phyloP scores from a whole-genome alignment of 345 rosid genomes.

The Stellera chamaejasme region DNA sequence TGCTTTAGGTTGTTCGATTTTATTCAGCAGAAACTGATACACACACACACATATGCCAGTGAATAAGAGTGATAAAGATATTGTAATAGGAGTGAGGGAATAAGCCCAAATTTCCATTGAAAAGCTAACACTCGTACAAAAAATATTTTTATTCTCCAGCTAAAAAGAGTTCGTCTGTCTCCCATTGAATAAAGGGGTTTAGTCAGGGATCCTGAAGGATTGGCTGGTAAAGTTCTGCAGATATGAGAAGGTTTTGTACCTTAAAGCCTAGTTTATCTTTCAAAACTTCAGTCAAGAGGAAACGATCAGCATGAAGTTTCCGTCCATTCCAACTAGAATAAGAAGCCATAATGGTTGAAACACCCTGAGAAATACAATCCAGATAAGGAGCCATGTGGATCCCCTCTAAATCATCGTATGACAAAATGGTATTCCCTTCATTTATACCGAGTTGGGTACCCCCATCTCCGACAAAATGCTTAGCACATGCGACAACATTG shows the following conservation, averaged over 20 bases:
- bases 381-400: conserved; percentile 71
- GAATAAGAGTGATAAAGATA: too few species aligned
- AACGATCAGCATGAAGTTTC: conserved; percentile 51
- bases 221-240: too few species aligned
- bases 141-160: too few species aligned
- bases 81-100: too few species aligned
- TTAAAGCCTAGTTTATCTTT: conserved; percentile 71
- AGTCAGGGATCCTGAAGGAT: too few species aligned
- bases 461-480: conserved; percentile 97
- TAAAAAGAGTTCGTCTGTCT: too few species aligned
- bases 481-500: conserved; percentile 76
- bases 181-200: too few species aligned
- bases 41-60: too few species aligned
- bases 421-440: conserved; percentile 60
- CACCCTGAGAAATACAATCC: conserved; percentile 68
- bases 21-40: too few species aligned
- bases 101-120: too few species aligned
- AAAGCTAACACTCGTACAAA: too few species aligned
- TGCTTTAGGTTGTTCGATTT: too few species aligned
- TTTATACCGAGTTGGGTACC: conserved; percentile 68
- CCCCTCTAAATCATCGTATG: conserved; percentile 57
- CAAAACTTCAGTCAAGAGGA: conserved; percentile 68
- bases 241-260: conserved; percentile 28
- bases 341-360: conserved; percentile 79
- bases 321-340: conserved; percentile 84